A percentile compares a stretch with the other conserved stretches of the same genome.
Evolutionary conservation across 306 rosid genomes (phyloP).

Genomic region (Citrullus colocynthis): DNA sequence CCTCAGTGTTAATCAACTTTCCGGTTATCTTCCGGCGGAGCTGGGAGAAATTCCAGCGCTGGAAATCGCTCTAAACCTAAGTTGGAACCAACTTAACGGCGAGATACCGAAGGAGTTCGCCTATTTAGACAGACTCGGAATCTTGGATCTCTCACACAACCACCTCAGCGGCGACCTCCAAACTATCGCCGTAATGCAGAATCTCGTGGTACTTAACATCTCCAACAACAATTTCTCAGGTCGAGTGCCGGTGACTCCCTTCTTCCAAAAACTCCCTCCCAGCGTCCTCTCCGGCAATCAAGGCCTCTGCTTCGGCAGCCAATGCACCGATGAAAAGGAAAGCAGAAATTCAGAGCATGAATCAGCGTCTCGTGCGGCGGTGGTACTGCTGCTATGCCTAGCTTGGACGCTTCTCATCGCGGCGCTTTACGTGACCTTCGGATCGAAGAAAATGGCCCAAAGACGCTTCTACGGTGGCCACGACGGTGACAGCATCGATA

Average conservation of each 20-base stretch:
- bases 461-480: conserved; percentile 16
- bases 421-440: conserved; percentile 47
- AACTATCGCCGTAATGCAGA: conserved; percentile 44
- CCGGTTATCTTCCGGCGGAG: conserved; percentile 52
- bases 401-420: conserved; percentile 55
- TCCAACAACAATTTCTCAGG: conserved; percentile 72
- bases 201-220: conserved; percentile 69
- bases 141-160: conserved; percentile 70
- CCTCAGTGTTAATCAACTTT: conserved; percentile 43
- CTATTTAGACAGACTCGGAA: conserved; percentile 49
- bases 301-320: conserved; percentile 40
- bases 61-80: conserved; percentile 71
- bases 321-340: conserved; percentile 12
- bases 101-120: conserved; percentile 51
- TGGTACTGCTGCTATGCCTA: conserved; percentile 45
- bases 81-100: conserved; percentile 60
- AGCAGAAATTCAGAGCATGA: conserved; percentile 10
- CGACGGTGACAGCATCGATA: conserved; percentile 30
- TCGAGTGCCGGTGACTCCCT: conserved; percentile 52
- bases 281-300: conserved; percentile 62
- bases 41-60: conserved; percentile 57
- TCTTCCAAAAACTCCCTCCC: conserved; percentile 66
- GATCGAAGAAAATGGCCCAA: conserved; percentile 14
- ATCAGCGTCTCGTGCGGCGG: conserved; percentile 49
- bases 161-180: conserved; percentile 52